These are phyloP conservation scores for Septoria petroselini DNA, from an alignment of 2,329 filamentous ascomycete species.

Conservation along the genomic window DNA sequence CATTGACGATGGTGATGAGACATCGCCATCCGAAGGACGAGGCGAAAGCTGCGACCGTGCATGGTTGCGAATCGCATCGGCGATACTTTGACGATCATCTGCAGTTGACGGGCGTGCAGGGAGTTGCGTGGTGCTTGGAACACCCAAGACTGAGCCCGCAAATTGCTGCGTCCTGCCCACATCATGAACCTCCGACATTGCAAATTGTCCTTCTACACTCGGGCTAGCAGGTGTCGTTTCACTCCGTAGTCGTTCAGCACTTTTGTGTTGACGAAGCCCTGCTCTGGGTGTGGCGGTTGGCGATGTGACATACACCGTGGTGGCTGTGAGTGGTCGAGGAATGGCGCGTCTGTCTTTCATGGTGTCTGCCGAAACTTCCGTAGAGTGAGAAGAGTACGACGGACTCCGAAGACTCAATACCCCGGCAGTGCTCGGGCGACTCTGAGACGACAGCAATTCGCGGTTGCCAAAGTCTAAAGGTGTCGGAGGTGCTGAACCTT, in stretches of 20 bases:
- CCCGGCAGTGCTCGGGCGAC: constrained; percentile 8
- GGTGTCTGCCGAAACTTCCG: no score
- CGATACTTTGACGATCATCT: constrained; percentile 4
- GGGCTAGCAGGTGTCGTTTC: not conserved
- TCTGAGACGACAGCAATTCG: not conserved
- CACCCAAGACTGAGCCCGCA: no score
- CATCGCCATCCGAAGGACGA: not conserved
- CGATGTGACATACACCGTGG: not conserved
- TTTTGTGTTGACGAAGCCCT: not conserved
- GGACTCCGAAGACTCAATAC: not conserved
- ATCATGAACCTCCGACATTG: not conserved
- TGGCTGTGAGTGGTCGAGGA: not conserved
- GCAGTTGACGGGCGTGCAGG: not conserved
- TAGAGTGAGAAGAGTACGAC: not conserved
- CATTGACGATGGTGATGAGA: not conserved
- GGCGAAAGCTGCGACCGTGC: not conserved
- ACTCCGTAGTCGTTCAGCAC: not conserved
- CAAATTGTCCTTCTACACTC: no score
- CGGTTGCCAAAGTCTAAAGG: not conserved
- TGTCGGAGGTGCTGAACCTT: not conserved
- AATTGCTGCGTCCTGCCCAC: not conserved
- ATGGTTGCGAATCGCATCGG: constrained; percentile 9
- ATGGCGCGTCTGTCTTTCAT: not conserved
- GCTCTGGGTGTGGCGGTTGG: not conserved
- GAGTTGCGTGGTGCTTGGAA: not conserved